phyloP scores from a whole-genome alignment of 2,329 filamentous ascomycete genomes.

The Geosmithia morbida region DNA sequence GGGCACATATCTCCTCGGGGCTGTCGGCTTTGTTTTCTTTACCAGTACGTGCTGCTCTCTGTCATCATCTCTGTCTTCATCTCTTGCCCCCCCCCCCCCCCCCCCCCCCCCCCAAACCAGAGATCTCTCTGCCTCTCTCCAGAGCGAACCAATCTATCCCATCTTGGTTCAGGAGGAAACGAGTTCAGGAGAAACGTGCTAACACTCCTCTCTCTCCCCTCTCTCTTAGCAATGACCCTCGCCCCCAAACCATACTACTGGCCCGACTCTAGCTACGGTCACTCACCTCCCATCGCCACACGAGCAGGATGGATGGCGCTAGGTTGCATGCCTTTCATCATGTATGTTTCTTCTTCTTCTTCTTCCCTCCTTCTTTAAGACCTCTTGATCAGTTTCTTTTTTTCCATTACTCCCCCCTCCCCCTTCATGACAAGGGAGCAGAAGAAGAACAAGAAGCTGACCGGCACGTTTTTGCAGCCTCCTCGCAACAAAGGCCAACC shows the following conservation, averaged over 20 bases:
- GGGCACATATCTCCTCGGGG: conserved; percentile 24
- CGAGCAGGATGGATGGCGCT: conserved; percentile 36
- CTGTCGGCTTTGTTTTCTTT: conserved; percentile 28
- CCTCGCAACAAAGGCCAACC: conserved; percentile 38
- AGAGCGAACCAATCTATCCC: too few relatives aligned
- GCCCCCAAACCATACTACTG: conserved; percentile 41
- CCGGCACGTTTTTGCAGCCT: too few relatives aligned
- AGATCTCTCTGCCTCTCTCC: too few relatives aligned
- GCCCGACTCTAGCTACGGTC: conserved; percentile 29
- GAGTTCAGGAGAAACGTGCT: too few relatives aligned
- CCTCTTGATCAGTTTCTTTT: neutral
- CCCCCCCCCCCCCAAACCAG: too few relatives aligned
- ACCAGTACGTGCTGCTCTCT: conserved; percentile 13
- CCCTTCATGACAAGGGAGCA: neutral
- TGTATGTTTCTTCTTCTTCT: conserved; percentile 12
- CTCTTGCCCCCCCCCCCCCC: neutral
- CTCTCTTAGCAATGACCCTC: conserved; percentile 22
- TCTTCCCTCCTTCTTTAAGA: conserved; percentile 7
- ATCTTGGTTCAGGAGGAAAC: too few relatives aligned
- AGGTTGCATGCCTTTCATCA: conserved; percentile 33
- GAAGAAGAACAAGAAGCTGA: too few relatives aligned
- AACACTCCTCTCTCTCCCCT: too few relatives aligned
- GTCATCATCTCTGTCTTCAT: conserved; percentile 4
- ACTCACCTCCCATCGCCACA: conserved; percentile 37
- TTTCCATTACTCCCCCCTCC: too few relatives aligned